These are phyloP conservation scores for Echium plantagineum DNA, from an alignment of 257 asterid species.

Conservation along the genomic window DNA sequence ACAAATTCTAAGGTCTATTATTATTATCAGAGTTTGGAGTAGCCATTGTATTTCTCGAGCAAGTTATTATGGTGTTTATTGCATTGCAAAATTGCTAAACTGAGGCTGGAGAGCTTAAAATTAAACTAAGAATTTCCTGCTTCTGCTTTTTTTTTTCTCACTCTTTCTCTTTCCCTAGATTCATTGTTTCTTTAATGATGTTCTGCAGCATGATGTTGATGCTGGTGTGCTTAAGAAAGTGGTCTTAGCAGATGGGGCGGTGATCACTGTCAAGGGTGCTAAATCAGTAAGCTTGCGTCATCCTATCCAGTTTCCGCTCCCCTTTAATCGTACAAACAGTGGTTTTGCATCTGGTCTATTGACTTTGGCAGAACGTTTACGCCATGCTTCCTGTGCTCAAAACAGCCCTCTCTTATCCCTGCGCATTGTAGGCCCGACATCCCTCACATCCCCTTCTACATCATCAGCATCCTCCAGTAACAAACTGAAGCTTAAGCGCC, in stretches of 20 bases:
- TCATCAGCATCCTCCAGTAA: conserved; percentile 43
- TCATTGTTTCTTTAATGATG: conserved; percentile 5
- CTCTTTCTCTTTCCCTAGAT: neutral
- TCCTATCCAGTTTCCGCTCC: conserved; percentile 81
- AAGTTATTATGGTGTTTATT: neutral
- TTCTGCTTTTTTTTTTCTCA: neutral
- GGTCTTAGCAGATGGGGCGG: conserved; percentile 83
- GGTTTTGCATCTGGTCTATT: conserved; percentile 76
- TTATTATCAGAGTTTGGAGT: neutral
- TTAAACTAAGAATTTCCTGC: neutral
- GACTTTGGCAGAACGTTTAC: conserved; percentile 65
- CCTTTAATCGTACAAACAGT: conserved; percentile 47
- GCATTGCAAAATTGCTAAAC: neutral
- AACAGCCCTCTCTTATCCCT: conserved; percentile 58
- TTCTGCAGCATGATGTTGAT: conserved; percentile 54
- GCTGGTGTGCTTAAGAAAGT: conserved; percentile 85
- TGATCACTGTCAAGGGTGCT: conserved; percentile 92
- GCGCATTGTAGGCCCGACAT: conserved; percentile 88
- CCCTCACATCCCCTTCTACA: conserved; percentile 66
- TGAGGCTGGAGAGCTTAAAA: neutral
- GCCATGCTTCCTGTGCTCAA: conserved; percentile 40
- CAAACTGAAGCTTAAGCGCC: conserved; percentile 82
- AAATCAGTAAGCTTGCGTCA: conserved; percentile 89
- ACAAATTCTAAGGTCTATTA: neutral
- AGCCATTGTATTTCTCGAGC: neutral